Base-by-base conservation (phyloP, 192 early-diverging fungal species). In the Obelidium mucronatum region DNA sequence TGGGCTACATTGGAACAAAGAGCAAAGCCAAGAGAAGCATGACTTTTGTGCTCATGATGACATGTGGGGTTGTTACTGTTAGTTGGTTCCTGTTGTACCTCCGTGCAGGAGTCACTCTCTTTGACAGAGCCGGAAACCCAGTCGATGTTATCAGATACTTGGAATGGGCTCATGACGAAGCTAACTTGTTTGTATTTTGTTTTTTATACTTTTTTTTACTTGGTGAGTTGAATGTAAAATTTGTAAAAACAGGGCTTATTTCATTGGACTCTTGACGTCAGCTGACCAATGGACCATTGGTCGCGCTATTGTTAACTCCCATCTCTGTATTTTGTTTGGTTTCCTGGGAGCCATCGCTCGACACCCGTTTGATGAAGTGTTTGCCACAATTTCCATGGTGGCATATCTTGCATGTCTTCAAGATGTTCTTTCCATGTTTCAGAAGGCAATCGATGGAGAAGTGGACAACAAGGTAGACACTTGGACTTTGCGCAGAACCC, bases 141-240 rank as follows among this genome's bases (percentile, higher is more conserved):
- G 15, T 77, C 17, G 74, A 77, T 37, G 37, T 62, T 36, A 44
- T 55, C 15, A 54, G 79, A 51, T 72, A 63, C 30, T 26, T 79
- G n/a, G 74, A 82, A 62, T 82, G 81, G 81, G 61, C 67, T 17
- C 73, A 73, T 52, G 73, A 75, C 44, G 39, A 48, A 34, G 56
- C 77, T 44, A 55, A 22, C 69, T 65, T 60, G 75, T 77, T 40
- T 37, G 59, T 17, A n/a, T 65, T 65, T 37, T 8, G 13, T 24
- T 51, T 31, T 42, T 33, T 35, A 67, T 19, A 4, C 37, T 36
- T 48, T 44, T 6, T 33, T 61, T 19, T 4, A 37, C 56, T 24
- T 28, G 15, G 36, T 24, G 19, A 31, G n/a, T 59, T 68, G 6
- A 36, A 33, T 28, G 5, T 61, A 59, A 60, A 33, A 24, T 37